These are phyloP conservation scores for Fonticula alba DNA, from an alignment of 78 protist species.

Conservation along the genomic window DNA sequence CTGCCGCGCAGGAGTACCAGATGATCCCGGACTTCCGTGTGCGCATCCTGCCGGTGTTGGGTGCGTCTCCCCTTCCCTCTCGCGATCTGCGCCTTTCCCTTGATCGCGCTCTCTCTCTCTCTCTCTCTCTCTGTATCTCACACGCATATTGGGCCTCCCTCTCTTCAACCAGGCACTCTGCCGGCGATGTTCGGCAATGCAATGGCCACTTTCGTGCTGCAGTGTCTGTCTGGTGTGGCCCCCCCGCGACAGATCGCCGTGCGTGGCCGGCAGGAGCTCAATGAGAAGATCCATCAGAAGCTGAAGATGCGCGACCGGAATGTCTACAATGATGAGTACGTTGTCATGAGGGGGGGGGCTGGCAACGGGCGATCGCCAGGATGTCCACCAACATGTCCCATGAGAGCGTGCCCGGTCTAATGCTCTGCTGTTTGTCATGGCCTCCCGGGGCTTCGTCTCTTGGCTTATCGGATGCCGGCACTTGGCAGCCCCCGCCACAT, in stretches of 20 bases:
- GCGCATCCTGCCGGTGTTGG: neutral
- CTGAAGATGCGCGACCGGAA: neutral
- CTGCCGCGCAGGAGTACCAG: neutral
- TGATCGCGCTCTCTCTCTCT: neutral
- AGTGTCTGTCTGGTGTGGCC: neutral
- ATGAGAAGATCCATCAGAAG: neutral
- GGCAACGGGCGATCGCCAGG: neutral
- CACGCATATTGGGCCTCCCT: neutral
- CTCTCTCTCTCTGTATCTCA: too few species aligned
- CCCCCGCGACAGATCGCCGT: neutral
- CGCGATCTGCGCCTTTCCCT: neutral
- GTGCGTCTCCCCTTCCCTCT: neutral
- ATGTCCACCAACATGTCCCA: neutral
- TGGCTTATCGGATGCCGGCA: neutral
- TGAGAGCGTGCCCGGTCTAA: too few species aligned
- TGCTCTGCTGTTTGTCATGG: too few species aligned
- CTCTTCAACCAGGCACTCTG: neutral
- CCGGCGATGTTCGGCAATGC: slow-evolving; percentile 3
- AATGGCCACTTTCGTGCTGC: neutral
- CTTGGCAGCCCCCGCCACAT: neutral
- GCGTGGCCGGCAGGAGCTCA: neutral
- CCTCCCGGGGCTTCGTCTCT: neutral
- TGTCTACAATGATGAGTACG: neutral
- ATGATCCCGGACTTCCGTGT: neutral
- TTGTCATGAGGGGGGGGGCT: neutral